Evolutionary conservation across 2,329 filamentous ascomycete species (phyloP), one percentile per base, ranked within the genome.

Genomic region (Aspergillus terreus): DNA sequence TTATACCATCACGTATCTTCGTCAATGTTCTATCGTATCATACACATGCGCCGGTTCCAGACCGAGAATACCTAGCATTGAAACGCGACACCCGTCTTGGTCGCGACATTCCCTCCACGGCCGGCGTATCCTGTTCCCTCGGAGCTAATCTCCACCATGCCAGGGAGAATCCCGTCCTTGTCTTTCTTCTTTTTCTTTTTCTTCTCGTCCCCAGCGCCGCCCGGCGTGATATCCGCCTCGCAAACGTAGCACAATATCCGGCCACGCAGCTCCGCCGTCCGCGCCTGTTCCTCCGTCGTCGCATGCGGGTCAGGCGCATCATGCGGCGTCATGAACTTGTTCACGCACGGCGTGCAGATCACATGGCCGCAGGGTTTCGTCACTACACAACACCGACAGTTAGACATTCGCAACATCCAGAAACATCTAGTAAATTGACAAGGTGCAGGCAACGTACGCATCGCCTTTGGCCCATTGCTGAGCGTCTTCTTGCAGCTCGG

Each of bases 121-220:
- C 90, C 88, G 4, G 92, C 92, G 71, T 96, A 97, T 0, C 92
- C 92, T 0, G 92, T 97, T 0, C 92, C 92, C 62, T 96, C 92
- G 33, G 86, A 89, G 59, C 82, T 85, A 45, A 97, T 81, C 64
- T 88, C 83, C 3, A 96, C 85, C 32, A 96, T 66, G 0, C 92
- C 92, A 0, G 85, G 82, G 53, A 78, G 83, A 33, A 87, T 78
- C 47, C 76, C 82, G 33, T 84, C 79, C 59, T 79, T 65, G 45
- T 76, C 71, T 44, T 76, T 71, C 50, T 68, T 66, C 44, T 76
- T 71, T 47, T 67, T 65, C 47, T 65, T 64, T 52, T 69, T 67
- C 58, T 71, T 66, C 53, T 63, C 60, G 38, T 57, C 65, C 21
- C 59, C 50, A 15, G 47, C 35, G 7, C 35, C 7, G 1, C 58